These are phyloP conservation scores for Lolium perenne DNA, from an alignment of 176 grass and related monocot species.

Conservation along the genomic window DNA sequence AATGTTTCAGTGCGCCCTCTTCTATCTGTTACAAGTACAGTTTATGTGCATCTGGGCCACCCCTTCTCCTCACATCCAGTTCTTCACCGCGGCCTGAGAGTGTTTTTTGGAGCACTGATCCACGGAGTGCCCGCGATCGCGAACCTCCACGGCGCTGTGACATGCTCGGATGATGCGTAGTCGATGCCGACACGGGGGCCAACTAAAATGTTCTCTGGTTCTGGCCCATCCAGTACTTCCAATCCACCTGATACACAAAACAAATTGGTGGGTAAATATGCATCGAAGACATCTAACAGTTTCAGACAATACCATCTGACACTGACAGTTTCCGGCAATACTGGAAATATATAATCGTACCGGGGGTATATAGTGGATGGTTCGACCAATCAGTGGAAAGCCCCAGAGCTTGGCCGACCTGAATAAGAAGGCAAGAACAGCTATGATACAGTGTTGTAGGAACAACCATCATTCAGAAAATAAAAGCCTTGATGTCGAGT, in stretches of 20 bases:
- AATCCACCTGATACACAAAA: constrained; percentile 64
- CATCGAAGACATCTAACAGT: background rate
- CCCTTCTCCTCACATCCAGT: background rate
- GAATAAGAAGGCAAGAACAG: constrained; percentile 17
- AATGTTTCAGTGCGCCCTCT: background rate
- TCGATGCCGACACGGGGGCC: constrained; percentile 86
- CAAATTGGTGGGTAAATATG: background rate
- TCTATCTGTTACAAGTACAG: background rate
- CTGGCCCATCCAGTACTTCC: constrained; percentile 75
- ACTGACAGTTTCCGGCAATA: background rate
- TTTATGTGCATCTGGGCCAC: background rate
- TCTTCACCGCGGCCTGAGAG: constrained; percentile 50
- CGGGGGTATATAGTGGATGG: constrained; percentile 76
- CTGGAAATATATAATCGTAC: constrained; percentile 40
- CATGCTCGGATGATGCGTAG: constrained; percentile 76
- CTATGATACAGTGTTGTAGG: background rate
- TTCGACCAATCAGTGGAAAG: constrained; percentile 87
- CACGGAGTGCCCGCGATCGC: constrained; percentile 74
- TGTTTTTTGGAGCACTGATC: constrained; percentile 87
- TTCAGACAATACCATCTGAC: background rate
- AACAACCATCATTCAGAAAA: constrained; percentile 14
- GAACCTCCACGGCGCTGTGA: constrained; percentile 75
- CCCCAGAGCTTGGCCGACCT: constrained; percentile 96
- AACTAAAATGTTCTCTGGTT: constrained; percentile 69
- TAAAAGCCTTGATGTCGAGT: background rate